Conservation (phyloP, 345 rosid species). For the Rhizophora mangle region DNA sequence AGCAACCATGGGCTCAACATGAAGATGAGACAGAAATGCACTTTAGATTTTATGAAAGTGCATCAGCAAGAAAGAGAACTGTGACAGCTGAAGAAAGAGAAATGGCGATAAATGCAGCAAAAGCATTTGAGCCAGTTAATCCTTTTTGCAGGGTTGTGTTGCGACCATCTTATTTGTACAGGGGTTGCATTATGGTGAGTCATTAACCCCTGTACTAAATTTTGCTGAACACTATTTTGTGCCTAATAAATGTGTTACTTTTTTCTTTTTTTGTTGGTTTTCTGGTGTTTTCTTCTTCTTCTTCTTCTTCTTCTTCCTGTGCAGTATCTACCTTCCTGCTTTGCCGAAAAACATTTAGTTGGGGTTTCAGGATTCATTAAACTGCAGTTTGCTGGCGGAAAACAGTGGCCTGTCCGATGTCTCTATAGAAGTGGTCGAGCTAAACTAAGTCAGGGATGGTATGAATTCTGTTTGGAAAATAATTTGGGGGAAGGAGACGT, state of each 20-base stretch:
- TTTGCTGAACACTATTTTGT: background rate
- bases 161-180: conserved; percentile 75
- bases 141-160: conserved; percentile 84
- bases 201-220: conserved; percentile 4
- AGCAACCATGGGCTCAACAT: conserved; percentile 34
- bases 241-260: background rate
- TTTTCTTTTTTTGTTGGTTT: background rate
- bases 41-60: conserved; percentile 69
- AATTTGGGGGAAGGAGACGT: conserved; percentile 88
- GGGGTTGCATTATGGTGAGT: conserved; percentile 83
- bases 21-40: conserved; percentile 50
- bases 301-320: conserved; percentile 1
- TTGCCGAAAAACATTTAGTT: conserved; percentile 74
- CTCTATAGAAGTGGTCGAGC: conserved; percentile 83
- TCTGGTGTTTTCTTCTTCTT: background rate
- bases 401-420: conserved; percentile 89
- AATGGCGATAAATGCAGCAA: conserved; percentile 67
- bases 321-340: conserved; percentile 84
- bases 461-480: conserved; percentile 76
- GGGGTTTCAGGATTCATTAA: conserved; percentile 83
- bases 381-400: conserved; percentile 67
- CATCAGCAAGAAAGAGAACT: conserved; percentile 72
- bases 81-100: conserved; percentile 82
- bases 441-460: conserved; percentile 87
- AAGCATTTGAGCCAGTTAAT: conserved; percentile 70